A percentile compares a stretch with the other conserved stretches of the same genome.
phyloP scores from a whole-genome alignment of 2,329 filamentous ascomycete species.

The Penicillium sp. region DNA sequence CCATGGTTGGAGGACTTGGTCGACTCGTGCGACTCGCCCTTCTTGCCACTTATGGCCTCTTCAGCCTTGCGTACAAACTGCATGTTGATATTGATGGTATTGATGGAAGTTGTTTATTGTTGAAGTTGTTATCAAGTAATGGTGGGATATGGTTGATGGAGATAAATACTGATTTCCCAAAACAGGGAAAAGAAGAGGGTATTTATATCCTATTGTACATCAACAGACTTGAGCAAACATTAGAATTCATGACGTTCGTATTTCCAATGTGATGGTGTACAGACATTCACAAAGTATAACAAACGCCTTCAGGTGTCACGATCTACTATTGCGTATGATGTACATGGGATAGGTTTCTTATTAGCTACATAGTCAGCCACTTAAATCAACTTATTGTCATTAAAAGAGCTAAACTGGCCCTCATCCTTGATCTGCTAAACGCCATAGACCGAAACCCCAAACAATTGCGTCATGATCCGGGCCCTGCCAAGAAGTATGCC shows the following conservation, averaged over 20 bases:
- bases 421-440: background rate
- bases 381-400: background rate
- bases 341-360: background rate
- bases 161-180: background rate
- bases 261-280: background rate
- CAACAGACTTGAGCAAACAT: background rate
- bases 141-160: background rate
- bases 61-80: slow-evolving; percentile 47
- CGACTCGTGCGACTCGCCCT: slow-evolving; percentile 17
- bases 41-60: slow-evolving; percentile 39
- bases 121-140: background rate
- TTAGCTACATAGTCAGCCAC: background rate
- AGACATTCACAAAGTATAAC: background rate
- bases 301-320: background rate
- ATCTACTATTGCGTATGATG: background rate
- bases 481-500: background rate
- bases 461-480: slow-evolving; percentile 1
- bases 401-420: background rate
- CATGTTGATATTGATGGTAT: background rate
- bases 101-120: background rate
- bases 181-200: background rate
- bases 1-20: slow-evolving; percentile 16
- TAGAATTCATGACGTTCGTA: background rate
- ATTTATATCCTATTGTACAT: background rate
- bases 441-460: too few species aligned